Evolutionary conservation across 2,329 filamentous ascomycete genomes (phyloP).

Genomic region (Trichoderma sp.): DNA sequence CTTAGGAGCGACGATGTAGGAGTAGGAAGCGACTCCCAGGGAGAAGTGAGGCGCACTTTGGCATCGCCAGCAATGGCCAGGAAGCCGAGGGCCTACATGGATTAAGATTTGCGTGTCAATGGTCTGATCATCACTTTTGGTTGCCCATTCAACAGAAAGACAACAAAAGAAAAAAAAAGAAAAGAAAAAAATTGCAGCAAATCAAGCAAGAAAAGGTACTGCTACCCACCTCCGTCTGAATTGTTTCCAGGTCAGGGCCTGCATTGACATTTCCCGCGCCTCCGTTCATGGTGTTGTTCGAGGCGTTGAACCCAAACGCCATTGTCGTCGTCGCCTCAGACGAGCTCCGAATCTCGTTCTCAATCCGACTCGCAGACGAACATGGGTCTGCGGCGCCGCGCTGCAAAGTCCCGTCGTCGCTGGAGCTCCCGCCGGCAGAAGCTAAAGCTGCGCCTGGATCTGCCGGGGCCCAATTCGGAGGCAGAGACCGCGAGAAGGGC

Average conservation of each 20-base stretch:
- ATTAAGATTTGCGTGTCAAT: neutral
- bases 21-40: slow-evolving; percentile 77
- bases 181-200: neutral
- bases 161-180: neutral
- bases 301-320: slow-evolving; percentile 66
- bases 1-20: slow-evolving; percentile 81
- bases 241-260: slow-evolving; percentile 73
- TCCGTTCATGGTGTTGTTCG: slow-evolving; percentile 50
- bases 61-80: slow-evolving; percentile 76
- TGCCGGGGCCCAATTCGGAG: slow-evolving; percentile 9
- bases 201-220: neutral
- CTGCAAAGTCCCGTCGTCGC: slow-evolving; percentile 13
- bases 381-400: slow-evolving; percentile 24
- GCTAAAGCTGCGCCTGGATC: neutral
- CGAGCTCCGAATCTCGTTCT: slow-evolving; percentile 24
- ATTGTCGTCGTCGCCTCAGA: slow-evolving; percentile 46
- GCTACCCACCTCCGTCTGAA: slow-evolving; percentile 73
- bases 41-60: slow-evolving; percentile 77
- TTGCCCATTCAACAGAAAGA: slow-evolving; percentile 16
- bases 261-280: slow-evolving; percentile 44
- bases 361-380: neutral
- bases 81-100: slow-evolving; percentile 72
- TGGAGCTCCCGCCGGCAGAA: slow-evolving; percentile 22
- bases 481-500: slow-evolving; percentile 9
- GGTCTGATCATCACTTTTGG: neutral